Conservation (phyloP, 1,139 yeast species). For the Yueomyces sp. region DNA sequence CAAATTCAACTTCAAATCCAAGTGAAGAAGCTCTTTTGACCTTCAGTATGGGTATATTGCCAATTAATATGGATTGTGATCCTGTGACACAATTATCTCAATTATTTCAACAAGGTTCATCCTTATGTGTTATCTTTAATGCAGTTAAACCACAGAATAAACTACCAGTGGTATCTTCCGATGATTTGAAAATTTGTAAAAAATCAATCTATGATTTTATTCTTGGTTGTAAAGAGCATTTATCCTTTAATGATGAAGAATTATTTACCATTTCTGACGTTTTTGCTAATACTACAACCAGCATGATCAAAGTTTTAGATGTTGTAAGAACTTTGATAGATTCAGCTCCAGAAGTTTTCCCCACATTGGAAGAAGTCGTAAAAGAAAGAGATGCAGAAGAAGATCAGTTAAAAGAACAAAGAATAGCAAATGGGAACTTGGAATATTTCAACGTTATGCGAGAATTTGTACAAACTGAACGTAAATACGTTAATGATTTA, state of each 20-base stretch:
- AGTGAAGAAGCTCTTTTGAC: slow-evolving; percentile 29
- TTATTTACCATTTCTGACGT: slow-evolving; percentile 86
- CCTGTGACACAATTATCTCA: slow-evolving; percentile 90
- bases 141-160: slow-evolving; percentile 30
- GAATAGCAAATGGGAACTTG: slow-evolving; percentile 5
- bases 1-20: slow-evolving; percentile 25
- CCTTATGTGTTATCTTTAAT: slow-evolving; percentile 77
- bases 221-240: slow-evolving; percentile 70
- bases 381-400: slow-evolving; percentile 9
- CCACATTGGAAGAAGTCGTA: slow-evolving; percentile 12
- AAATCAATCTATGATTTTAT: slow-evolving; percentile 85
- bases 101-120: slow-evolving; percentile 83
- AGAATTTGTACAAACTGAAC: slow-evolving; percentile 79
- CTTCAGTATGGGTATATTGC: slow-evolving; percentile 64
- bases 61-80: slow-evolving; percentile 64
- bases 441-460: slow-evolving; percentile 48
- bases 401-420: slow-evolving; percentile 4
- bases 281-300: slow-evolving; percentile 71
- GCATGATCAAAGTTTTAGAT: slow-evolving; percentile 55
- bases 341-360: slow-evolving; percentile 32
- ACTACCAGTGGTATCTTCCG: slow-evolving; percentile 48
- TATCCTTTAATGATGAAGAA: slow-evolving; percentile 66
- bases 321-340: slow-evolving; percentile 58
- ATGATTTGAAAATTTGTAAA: slow-evolving; percentile 75
- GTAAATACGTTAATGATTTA: slow-evolving; percentile 84